Evolutionary conservation across 768 basidiomycete genomes (phyloP), one percentile per base, ranked within the genome.

Genomic region (Mycena olivaceomarginata): DNA sequence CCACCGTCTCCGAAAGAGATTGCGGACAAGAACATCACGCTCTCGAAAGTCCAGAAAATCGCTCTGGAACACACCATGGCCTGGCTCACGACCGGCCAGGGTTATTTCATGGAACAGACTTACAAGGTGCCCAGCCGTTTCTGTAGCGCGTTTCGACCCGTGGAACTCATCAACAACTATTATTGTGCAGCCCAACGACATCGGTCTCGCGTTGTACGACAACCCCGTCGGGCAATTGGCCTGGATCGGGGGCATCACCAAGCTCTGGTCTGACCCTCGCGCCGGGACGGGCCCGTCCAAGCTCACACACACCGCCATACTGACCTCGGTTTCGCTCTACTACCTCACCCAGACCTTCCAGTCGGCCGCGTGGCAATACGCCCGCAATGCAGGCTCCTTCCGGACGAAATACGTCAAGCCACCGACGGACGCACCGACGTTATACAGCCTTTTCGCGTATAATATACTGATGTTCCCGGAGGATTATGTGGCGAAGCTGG

Each of bases 181-280:
- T 25, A 25, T 25, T 60, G 13, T 51, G 25, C 67, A 83, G 74
- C 82, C 83, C 39, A 75, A 78, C 25, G 80, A 82, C 41, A 78
- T 84, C 41, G 82, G 83, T 18, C 77, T 81, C 41, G 82, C 82
- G 10, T 67, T 84, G 31, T 67, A 75, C 67, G 82, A 83, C 72
- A 81, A 78, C 46, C 83, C 83, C 0, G 68, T 84, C n/a, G 83
- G 80, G 18, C 76, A 80, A 37, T 79, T 84, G 4, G 73, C 81
- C 20, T 84, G 79, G 77, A 78, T 84, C 0, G 82, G 82, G 20
- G 79, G 79, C 39, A 74, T 79, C 43, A 79, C 78, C 67, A 66
- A 67, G 39, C 66, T 41, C 9, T 79, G 81, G 79, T 60, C 75
- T 20, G 68, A 71, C 76, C 63, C 80, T 67, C 70, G 74, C 78